Conservation (phyloP, 331 rosid species). For the Malus hybrid region DNA sequence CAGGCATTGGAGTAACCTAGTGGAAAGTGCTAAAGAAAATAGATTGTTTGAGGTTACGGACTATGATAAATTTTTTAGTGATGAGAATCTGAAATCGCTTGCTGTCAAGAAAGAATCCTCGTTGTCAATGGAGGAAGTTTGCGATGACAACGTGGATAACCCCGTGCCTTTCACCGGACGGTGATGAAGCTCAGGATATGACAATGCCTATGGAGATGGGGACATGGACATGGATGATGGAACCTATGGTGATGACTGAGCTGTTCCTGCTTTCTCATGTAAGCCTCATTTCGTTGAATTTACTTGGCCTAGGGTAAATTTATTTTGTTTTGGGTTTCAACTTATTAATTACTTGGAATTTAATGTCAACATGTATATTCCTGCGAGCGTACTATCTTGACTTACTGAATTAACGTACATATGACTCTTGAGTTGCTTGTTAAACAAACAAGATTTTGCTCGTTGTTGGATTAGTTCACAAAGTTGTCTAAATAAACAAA, state of each 20-base stretch:
- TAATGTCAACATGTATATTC: too few relatives aligned
- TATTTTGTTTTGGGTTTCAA: too few relatives aligned
- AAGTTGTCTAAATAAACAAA: too few relatives aligned
- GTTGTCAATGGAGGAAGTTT: not conserved
- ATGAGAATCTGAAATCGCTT: slow-evolving; percentile 40
- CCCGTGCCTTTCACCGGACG: slow-evolving; percentile 2
- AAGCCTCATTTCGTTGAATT: not conserved
- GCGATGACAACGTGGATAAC: slow-evolving; percentile 14
- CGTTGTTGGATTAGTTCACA: too few relatives aligned
- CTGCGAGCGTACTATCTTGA: too few relatives aligned
- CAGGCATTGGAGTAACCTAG: slow-evolving; percentile 71
- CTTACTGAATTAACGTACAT: too few relatives aligned
- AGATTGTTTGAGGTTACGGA: slow-evolving; percentile 34
- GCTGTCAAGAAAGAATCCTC: slow-evolving; percentile 24
- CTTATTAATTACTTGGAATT: too few relatives aligned
- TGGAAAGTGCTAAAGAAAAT: slow-evolving; percentile 59
- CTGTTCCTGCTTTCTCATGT: not conserved
- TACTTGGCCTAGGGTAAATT: too few relatives aligned
- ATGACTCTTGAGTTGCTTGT: too few relatives aligned
- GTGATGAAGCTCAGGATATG: slow-evolving; percentile 43
- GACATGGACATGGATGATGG: slow-evolving; percentile 40
- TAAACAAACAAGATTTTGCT: too few relatives aligned
- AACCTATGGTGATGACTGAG: slow-evolving; percentile 43
- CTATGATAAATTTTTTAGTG: slow-evolving; percentile 51
- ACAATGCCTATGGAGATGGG: slow-evolving; percentile 39